A percentile compares a stretch with the other conserved stretches of the same genome.
These are phyloP conservation scores for Gremmenia infestans DNA, from an alignment of 2,329 filamentous ascomycete species.

Conservation along the genomic window DNA sequence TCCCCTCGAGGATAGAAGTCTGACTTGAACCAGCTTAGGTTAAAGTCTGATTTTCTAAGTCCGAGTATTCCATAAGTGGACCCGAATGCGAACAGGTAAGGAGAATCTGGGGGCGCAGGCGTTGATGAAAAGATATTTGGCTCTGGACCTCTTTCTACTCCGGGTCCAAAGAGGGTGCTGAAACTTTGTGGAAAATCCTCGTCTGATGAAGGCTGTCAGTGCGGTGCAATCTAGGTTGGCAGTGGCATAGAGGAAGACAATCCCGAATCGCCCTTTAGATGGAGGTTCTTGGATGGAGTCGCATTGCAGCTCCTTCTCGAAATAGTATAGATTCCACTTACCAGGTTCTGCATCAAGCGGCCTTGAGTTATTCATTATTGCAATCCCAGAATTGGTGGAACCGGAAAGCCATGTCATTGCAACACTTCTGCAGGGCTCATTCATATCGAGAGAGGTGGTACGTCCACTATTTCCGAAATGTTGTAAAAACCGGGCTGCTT, in stretches of 20 bases:
- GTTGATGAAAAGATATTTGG: constrained; percentile 36
- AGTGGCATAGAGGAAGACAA: not conserved
- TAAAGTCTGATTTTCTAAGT: constrained; percentile 26
- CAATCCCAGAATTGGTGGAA: constrained; percentile 8
- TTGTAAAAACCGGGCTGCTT: not conserved
- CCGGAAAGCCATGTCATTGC: constrained; percentile 9
- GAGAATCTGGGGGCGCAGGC: constrained; percentile 37
- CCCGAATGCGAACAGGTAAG: constrained; percentile 43
- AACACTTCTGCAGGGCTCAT: not conserved
- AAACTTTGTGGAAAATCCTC: not conserved
- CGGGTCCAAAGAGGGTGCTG: not conserved
- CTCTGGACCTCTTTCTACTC: constrained; percentile 9
- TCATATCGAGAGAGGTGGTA: not conserved
- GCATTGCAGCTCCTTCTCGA: no score
- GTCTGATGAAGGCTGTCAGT: not conserved
- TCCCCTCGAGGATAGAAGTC: constrained; percentile 12
- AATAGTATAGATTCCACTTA: not conserved
- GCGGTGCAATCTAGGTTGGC: not conserved
- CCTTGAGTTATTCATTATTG: constrained; percentile 1
- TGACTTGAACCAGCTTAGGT: constrained; percentile 15
- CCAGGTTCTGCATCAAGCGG: not conserved
- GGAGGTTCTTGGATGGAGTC: no score
- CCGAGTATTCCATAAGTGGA: constrained; percentile 43
- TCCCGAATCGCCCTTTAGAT: no score
- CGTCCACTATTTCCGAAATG: not conserved